Evolutionary conservation across 1,284 basidiomycete genomes (phyloP).

Genomic region (Lentinula novae-zelandiae): DNA sequence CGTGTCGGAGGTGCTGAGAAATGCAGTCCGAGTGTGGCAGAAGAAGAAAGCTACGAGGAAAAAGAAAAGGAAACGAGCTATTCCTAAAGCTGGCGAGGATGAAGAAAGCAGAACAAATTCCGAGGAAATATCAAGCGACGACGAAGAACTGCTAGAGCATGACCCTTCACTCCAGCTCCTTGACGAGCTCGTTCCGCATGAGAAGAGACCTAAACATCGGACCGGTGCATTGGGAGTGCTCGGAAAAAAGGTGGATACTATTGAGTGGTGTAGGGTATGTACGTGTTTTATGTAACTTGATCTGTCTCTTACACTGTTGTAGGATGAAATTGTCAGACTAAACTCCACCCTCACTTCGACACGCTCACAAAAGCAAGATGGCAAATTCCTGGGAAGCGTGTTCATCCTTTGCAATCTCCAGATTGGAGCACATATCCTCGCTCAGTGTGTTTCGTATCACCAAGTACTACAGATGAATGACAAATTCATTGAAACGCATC

Average conservation of each 20-base stretch:
- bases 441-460: conserved; percentile 57
- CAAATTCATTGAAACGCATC: conserved; percentile 65
- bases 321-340: conserved; percentile 49
- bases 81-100: conserved; percentile 4
- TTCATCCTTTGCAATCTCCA: conserved; percentile 83
- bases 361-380: conserved; percentile 20
- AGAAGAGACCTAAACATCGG: conserved; percentile 57
- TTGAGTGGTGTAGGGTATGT: conserved; percentile 61
- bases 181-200: conserved; percentile 52
- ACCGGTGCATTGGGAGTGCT: conserved; percentile 49
- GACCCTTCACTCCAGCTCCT: conserved; percentile 23
- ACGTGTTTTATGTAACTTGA: background rate
- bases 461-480: conserved; percentile 55
- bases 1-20: conserved; percentile 54
- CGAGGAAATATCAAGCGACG: background rate
- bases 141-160: conserved; percentile 14
- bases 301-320: background rate
- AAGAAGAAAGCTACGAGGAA: conserved; percentile 28
- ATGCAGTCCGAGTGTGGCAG: conserved; percentile 39
- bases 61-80: conserved; percentile 10
- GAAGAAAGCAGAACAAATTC: background rate
- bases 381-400: conserved; percentile 58
- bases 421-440: conserved; percentile 72
- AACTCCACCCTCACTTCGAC: conserved; percentile 43
- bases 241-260: conserved; percentile 72